Percentiles rank a stretch among this genome's conserved stretches.
These are phyloP conservation scores for Eucommia ulmoides DNA, from an alignment of 257 asterid genomes.

Conservation along the genomic window DNA sequence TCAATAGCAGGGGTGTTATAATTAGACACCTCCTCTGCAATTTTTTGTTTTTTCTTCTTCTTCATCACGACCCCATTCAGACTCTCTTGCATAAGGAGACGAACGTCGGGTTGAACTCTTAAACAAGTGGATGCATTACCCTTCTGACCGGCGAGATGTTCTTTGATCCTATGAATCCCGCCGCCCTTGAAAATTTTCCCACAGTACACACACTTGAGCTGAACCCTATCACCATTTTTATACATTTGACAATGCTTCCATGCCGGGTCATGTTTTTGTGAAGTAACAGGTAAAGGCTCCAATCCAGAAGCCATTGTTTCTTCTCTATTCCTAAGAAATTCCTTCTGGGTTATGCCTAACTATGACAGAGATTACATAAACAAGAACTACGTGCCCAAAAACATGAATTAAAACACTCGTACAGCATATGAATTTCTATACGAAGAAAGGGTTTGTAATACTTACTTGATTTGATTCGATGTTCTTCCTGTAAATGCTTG, in stretches of 20 bases:
- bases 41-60: slow-evolving; percentile 70
- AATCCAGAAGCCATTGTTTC: too few relatives aligned
- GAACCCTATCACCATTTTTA: slow-evolving; percentile 69
- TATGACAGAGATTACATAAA: too few relatives aligned
- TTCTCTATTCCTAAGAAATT: too few relatives aligned
- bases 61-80: slow-evolving; percentile 61
- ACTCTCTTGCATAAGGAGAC: slow-evolving; percentile 76
- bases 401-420: too few relatives aligned
- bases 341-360: too few relatives aligned
- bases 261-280: slow-evolving; percentile 95
- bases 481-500: too few relatives aligned
- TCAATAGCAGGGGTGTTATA: slow-evolving; percentile 28
- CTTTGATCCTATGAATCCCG: slow-evolving; percentile 95
- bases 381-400: too few relatives aligned
- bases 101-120: slow-evolving; percentile 73
- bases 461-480: too few relatives aligned
- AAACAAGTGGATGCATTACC: slow-evolving; percentile 95
- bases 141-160: slow-evolving; percentile 90
- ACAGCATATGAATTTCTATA: too few relatives aligned
- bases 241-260: slow-evolving; percentile 97
- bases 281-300: slow-evolving; percentile 77
- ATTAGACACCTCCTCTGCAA: slow-evolving; percentile 40
- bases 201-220: slow-evolving; percentile 81
- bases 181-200: slow-evolving; percentile 91
- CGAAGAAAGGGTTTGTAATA: too few relatives aligned